Base-by-base conservation (phyloP, 441 rosid species). In the Brassica hybrid region DNA sequence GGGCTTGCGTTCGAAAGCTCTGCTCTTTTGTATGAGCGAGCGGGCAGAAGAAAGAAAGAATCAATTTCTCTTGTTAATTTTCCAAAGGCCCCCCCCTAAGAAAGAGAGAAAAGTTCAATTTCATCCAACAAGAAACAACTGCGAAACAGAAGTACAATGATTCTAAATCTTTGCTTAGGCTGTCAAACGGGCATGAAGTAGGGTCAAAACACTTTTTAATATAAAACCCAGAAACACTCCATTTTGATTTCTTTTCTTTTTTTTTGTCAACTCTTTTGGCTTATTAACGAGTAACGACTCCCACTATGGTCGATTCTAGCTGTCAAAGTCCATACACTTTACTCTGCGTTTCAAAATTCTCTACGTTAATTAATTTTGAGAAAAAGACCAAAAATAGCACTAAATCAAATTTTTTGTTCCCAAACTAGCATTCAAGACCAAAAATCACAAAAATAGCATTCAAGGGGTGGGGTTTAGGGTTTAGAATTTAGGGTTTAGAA, bases 311-410 rank as follows among this genome's bases (percentile, higher is more conserved):
- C 52, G 58, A 27, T 6, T 30, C 27, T 38, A 10, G 45, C 64
- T 73, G 76, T 73, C 76, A 73, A 63, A 36, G 13, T 59, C 78
- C 5, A 61, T 0, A 10, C 41, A 36, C 71, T 36, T 63, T 21
- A 63, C 41, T 19, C 16, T 38, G 11, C 10, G 16, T 25, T 76
- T 64, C 75, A 50, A 70, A 76, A 62, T 14, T 50, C 17, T 23
- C 4, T 52, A 34, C n/a, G 16, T 50, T 59, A 23, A 12, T 19
- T n/a, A n/a, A n/a, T n/a, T n/a, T n/a, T n/a, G n/a, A n/a, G n/a
- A n/a, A n/a, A n/a, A n/a, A n/a, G n/a, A n/a, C n/a, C n/a, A n/a
- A n/a, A n/a, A n/a, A n/a, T n/a, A n/a, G n/a, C n/a, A n/a, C n/a
- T n/a, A n/a, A n/a, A n/a, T n/a, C n/a, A n/a, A n/a, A n/a, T n/a